These are phyloP conservation scores for Daldinia eschscholtzii DNA, from an alignment of 2,329 filamentous ascomycete species.

Conservation along the genomic window DNA sequence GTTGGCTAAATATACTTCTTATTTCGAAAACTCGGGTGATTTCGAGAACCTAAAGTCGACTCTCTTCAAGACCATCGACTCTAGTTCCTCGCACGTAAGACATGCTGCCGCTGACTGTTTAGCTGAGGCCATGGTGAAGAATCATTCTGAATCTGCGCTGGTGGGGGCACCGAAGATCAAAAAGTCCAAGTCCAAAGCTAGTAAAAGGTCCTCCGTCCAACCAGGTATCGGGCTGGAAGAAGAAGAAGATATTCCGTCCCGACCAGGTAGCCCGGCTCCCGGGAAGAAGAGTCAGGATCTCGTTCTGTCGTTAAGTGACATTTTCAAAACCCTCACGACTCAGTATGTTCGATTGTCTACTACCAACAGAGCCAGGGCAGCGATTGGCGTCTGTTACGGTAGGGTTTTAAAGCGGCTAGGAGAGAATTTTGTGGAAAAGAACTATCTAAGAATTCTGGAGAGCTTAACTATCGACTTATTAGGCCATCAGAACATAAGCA, in stretches of 20 bases:
- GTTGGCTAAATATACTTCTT: conserved; percentile 77
- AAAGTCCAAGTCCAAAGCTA: conserved; percentile 72
- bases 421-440: conserved; percentile 83
- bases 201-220: conserved; percentile 71
- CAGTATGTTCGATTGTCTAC: conserved; percentile 86
- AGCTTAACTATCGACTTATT: conserved; percentile 85
- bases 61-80: conserved; percentile 90
- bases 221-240: conserved; percentile 76
- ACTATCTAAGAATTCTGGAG: conserved; percentile 84
- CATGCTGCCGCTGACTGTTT: conserved; percentile 89
- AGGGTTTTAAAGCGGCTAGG: conserved; percentile 83
- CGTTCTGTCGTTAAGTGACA: conserved; percentile 79
- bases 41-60: conserved; percentile 88
- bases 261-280: conserved; percentile 80
- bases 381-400: conserved; percentile 88
- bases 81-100: conserved; percentile 77
- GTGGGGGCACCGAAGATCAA: conserved; percentile 69
- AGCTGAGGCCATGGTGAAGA: conserved; percentile 84
- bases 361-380: conserved; percentile 83
- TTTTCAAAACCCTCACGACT: conserved; percentile 81
- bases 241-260: conserved; percentile 72
- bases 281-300: conserved; percentile 78
- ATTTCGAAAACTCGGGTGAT: conserved; percentile 89
- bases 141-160: conserved; percentile 73
- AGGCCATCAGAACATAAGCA: conserved; percentile 78